A percentile compares a stretch with the other conserved stretches of the same genome.
Conservation (phyloP, 2,329 filamentous ascomycete species). For the Colletotrichum shisoi region DNA sequence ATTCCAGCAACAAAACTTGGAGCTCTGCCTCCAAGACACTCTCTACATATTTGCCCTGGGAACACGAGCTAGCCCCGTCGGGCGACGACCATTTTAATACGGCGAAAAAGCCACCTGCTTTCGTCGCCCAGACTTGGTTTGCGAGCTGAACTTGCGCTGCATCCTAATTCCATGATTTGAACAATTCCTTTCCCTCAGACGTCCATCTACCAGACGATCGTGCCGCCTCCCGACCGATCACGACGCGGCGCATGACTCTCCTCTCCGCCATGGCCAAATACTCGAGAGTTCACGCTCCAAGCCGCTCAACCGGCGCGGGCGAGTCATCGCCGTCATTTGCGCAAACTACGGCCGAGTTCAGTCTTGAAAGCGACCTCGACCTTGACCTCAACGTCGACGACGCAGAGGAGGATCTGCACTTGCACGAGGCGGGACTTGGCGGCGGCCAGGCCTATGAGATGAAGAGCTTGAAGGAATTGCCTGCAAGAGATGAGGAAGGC, state of each 20-base stretch:
- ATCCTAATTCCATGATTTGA: constrained; percentile 19
- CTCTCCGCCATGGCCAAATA: constrained; percentile 22
- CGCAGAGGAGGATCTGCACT: constrained; percentile 43
- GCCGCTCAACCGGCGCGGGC: constrained; percentile 26
- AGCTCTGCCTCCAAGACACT: constrained; percentile 21
- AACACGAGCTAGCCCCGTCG: constrained; percentile 12
- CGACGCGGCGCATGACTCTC: constrained; percentile 10
- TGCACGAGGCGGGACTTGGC: constrained; percentile 42
- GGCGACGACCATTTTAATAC: constrained; percentile 4
- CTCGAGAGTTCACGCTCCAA: constrained; percentile 10
- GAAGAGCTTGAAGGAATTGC: constrained; percentile 24
- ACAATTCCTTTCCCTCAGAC: constrained; percentile 1
- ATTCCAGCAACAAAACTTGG: constrained; percentile 14
- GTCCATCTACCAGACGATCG: not conserved
- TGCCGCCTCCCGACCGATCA: not conserved
- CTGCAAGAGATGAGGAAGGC: constrained; percentile 43
- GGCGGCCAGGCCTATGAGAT: constrained; percentile 49
- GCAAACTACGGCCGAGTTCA: constrained; percentile 51
- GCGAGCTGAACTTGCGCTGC: constrained; percentile 3
- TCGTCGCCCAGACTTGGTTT: not conserved
- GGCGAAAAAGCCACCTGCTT: constrained; percentile 7
- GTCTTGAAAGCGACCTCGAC: constrained; percentile 49
- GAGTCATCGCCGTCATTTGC: constrained; percentile 51
- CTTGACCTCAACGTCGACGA: constrained; percentile 40
- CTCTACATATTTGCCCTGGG: not conserved